Percentiles rank a stretch among this genome's conserved stretches.
phyloP scores from a whole-genome alignment of 768 basidiomycete species.

The Psilocybe cyanescens region DNA sequence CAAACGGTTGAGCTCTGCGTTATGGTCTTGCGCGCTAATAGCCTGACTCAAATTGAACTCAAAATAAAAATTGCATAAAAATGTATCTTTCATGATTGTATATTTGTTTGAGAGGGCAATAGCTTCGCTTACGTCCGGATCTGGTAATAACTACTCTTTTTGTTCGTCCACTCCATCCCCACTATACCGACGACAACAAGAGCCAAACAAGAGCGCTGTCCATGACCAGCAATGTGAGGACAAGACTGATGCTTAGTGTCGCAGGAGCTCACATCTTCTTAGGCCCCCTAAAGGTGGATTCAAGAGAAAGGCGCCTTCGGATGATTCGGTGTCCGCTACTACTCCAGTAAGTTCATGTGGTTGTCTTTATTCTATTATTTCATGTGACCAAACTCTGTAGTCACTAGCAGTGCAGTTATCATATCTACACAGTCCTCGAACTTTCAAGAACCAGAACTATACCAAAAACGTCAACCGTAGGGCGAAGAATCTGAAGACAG shows the following conservation, averaged over 20 bases:
- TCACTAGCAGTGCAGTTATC: constrained; percentile 77
- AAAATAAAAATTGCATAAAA: too few relatives aligned
- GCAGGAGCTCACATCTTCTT: background rate
- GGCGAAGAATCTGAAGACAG: constrained; percentile 80
- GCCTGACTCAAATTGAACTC: too few relatives aligned
- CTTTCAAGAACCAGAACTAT: constrained; percentile 79
- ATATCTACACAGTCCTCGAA: constrained; percentile 67
- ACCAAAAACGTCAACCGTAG: constrained; percentile 72
- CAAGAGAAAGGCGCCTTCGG: constrained; percentile 46
- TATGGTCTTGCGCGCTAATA: too few relatives aligned
- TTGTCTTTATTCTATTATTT: background rate
- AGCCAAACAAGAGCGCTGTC: background rate
- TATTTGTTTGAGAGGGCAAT: background rate
- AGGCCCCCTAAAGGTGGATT: constrained; percentile 51
- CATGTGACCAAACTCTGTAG: constrained; percentile 34
- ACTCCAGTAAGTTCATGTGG: constrained; percentile 36
- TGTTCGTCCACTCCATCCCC: background rate
- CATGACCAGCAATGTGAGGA: background rate
- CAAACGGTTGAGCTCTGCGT: background rate
- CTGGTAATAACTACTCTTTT: too few relatives aligned
- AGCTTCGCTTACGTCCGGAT: background rate
- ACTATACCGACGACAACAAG: too few relatives aligned
- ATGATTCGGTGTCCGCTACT: constrained; percentile 43
- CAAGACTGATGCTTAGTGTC: too few relatives aligned
- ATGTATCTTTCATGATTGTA: too few relatives aligned